These are phyloP conservation scores for Ophiostoma triangulosporum DNA, from an alignment of 2,329 filamentous ascomycete genomes.

Conservation along the genomic window DNA sequence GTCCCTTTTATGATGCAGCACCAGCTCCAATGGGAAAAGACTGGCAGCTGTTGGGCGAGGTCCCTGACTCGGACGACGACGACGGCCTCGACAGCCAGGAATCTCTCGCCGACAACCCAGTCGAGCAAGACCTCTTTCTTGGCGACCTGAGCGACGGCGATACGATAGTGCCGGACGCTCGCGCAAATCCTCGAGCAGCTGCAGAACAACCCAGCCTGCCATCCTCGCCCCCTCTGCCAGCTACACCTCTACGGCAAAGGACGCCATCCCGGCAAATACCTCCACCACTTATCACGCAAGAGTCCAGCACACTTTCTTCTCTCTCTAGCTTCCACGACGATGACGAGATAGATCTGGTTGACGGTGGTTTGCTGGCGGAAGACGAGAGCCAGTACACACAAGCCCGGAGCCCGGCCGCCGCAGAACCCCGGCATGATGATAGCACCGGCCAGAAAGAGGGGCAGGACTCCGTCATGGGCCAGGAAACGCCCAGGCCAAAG, in stretches of 20 bases:
- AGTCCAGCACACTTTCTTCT: background rate
- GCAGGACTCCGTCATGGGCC: background rate
- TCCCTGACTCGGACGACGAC: constrained; percentile 32
- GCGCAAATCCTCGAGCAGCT: background rate
- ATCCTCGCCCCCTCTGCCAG: background rate
- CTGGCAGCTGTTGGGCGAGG: constrained; percentile 31
- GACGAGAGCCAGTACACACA: background rate
- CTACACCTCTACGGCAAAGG: too few species aligned
- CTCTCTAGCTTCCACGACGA: background rate
- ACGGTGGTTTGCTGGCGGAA: background rate
- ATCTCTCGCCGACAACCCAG: background rate
- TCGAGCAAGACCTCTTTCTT: background rate
- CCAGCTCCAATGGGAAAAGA: constrained; percentile 23
- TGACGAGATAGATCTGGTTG: constrained; percentile 13
- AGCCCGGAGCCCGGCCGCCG: background rate
- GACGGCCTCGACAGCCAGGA: constrained; percentile 24
- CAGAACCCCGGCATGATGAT: background rate
- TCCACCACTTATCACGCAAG: background rate
- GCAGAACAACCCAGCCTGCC: background rate
- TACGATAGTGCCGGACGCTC: background rate
- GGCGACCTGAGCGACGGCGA: background rate
- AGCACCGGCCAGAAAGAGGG: background rate
- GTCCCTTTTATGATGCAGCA: constrained; percentile 18
- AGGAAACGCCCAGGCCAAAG: background rate
- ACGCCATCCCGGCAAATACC: background rate